These are phyloP conservation scores for Scheffersomyces ergatensis DNA, from an alignment of 805 yeast genomes.

Conservation along the genomic window DNA sequence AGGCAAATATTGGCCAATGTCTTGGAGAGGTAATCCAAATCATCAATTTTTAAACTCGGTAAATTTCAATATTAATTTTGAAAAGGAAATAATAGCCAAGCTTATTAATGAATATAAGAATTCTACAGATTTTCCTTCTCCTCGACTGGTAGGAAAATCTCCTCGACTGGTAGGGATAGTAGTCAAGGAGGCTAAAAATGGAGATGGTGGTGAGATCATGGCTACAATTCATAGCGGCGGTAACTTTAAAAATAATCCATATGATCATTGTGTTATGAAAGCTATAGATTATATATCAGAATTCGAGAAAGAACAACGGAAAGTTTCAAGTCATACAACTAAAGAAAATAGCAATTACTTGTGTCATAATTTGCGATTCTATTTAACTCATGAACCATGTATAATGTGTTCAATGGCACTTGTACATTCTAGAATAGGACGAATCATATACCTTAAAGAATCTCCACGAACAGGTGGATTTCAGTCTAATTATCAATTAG, in stretches of 20 bases:
- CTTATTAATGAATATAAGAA: slow-evolving; percentile 7
- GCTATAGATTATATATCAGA: slow-evolving; percentile 67
- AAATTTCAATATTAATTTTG: slow-evolving; percentile 44
- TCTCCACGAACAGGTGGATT: slow-evolving; percentile 46
- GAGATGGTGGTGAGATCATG: background rate
- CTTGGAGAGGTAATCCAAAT: slow-evolving; percentile 92
- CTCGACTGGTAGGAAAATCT: too few species aligned
- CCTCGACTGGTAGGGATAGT: slow-evolving; percentile 4
- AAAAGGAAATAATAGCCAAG: slow-evolving; percentile 23
- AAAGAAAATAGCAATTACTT: slow-evolving; percentile 46
- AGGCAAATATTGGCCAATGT: slow-evolving; percentile 72
- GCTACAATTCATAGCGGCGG: background rate
- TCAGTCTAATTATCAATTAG: slow-evolving; percentile 71
- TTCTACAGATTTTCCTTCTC: background rate
- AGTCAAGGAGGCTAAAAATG: background rate
- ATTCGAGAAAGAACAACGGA: slow-evolving; percentile 44
- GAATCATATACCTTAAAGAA: slow-evolving; percentile 56
- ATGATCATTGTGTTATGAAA: slow-evolving; percentile 73
- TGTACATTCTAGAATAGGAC: slow-evolving; percentile 79
- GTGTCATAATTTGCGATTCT: slow-evolving; percentile 74
- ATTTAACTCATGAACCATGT: slow-evolving; percentile 94
- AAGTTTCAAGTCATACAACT: background rate
- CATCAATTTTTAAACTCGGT: slow-evolving; percentile 64
- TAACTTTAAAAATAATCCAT: slow-evolving; percentile 37
- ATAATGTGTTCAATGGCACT: slow-evolving; percentile 96